Evolutionary conservation across 1,284 basidiomycete genomes (phyloP), one percentile per base, ranked within the genome.

Genomic region (Puccinia horiana): DNA sequence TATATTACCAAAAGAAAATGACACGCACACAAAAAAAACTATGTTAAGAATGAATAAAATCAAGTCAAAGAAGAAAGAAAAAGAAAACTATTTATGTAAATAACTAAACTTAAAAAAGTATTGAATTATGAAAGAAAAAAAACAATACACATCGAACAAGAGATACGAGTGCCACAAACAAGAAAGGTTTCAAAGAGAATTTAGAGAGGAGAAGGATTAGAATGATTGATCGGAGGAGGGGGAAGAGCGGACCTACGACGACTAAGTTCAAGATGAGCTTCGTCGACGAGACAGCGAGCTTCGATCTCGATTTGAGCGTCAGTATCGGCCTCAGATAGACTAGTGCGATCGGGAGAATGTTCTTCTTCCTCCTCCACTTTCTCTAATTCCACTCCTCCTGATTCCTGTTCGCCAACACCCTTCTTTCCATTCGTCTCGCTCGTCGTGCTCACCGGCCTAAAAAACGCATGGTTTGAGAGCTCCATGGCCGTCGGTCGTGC

Each of bases 401-500:
- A 32, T 18, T 18, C 74, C 37, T 76, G 61, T n/a, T 44, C 35
- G 35, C 35, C 29, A 11, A n/a, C 54, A 35, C 3, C 49, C 52
- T 20, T 23, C 32, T 18, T 69, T 54, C 12, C n/a, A 23, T 0
- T 14, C 29, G 8, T 2, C 29, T n/a, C 16, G n/a, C 0, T 47
- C 52, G 0, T 37, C 18, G 16, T 29, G 40, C 35, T n/a, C 67
- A 44, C 49, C 69, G 26, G 9, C 14, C 73, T 26, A 32, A 81
- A 81, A 70, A 94, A 98, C 0, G 90, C 86, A 85, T 96, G 92
- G 80, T 90, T 90, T 44, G 94, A 89, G 8, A 97, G 88, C 83
- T 92, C 91, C 0, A 90, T 89, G 9, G 95, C 95, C 16, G 92
- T 90, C 0, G 95, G 95, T 58, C 95, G 90, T n/a, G 90, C 91